Conservation (phyloP, 2,329 filamentous ascomycete species). For the Myriosclerotinia curreyana region DNA sequence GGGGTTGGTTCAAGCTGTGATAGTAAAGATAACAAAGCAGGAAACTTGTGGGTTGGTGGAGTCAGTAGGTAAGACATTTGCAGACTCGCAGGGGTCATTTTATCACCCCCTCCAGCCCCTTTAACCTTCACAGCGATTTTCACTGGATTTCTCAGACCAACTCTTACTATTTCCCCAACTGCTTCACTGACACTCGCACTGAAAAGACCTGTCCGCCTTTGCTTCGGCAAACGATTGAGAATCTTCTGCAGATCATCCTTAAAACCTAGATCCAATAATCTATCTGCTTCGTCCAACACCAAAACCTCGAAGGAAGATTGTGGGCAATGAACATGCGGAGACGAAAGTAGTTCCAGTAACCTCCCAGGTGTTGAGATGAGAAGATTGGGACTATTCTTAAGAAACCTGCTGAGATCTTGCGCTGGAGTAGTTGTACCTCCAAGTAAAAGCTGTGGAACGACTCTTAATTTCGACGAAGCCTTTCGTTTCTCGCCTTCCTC, state of each 20-base stretch:
- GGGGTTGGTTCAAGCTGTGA: slow-evolving; percentile 67
- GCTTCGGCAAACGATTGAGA: slow-evolving; percentile 80
- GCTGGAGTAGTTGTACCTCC: slow-evolving; percentile 77
- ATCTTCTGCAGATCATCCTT: slow-evolving; percentile 88
- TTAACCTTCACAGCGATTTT: slow-evolving; percentile 94
- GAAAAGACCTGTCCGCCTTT: slow-evolving; percentile 88
- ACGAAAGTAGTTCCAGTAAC: slow-evolving; percentile 81
- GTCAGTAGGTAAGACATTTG: slow-evolving; percentile 82
- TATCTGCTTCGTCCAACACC: slow-evolving; percentile 91
- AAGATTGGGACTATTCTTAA: slow-evolving; percentile 81
- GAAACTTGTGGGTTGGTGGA: slow-evolving; percentile 76
- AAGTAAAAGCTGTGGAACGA: slow-evolving; percentile 84
- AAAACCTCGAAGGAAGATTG: slow-evolving; percentile 89
- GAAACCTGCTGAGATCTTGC: slow-evolving; percentile 82
- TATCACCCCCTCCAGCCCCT: slow-evolving; percentile 72
- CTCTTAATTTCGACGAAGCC: slow-evolving; percentile 48
- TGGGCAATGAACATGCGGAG: slow-evolving; percentile 81
- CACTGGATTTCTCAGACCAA: slow-evolving; percentile 89
- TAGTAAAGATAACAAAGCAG: slow-evolving; percentile 68
- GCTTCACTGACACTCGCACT: slow-evolving; percentile 96
- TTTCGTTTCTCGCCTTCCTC: slow-evolving; percentile 52
- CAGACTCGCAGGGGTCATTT: slow-evolving; percentile 86
- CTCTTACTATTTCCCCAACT: slow-evolving; percentile 85
- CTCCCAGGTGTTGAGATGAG: slow-evolving; percentile 88
- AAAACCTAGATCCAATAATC: slow-evolving; percentile 89